Evolutionary conservation across 2,329 filamentous ascomycete species (phyloP), one percentile per base, ranked within the genome.

Genomic region (Apiospora marii): DNA sequence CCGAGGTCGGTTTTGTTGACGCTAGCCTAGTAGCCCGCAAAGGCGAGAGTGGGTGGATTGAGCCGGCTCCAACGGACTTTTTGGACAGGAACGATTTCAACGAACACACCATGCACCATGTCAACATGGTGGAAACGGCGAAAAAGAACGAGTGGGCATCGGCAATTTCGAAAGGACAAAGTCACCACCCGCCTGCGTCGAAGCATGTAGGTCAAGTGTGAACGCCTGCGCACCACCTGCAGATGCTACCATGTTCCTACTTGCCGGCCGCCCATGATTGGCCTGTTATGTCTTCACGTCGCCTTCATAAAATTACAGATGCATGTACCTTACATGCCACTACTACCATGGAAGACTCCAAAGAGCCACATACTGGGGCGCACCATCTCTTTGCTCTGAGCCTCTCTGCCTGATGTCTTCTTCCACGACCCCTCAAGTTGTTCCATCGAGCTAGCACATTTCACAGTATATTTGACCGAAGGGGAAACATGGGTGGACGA

Each of bases 321-420:
- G 34, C 58, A 64, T 64, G 58, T 64, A 64, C 58, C 58, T 64
- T 64, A 37, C 58, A 64, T 64, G n/a, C 22, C 53, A 22, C 30
- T 61, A 61, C 30, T 19, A 61, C 27, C 27, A 58, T 53, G 10
- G 2, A 14, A 41, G 7, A 41, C 37, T 41, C 44, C 46, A 49
- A 16, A 34, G 51, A 58, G 51, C 51, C 3, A 6, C 24, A 24
- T 10, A 14, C 27, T 34, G 30, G 34, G 53, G 3, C 5, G 24
- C 49, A 14, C 24, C 49, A 53, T 37, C 30, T 34, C 51, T 19
- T 14, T 58, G 24, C 37, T 41, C 37, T 22, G 51, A 34, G 51
- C 30, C 51, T 19, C 14, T 30, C 16, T 22, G 19, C 53, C 27
- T n/a, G n/a, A n/a, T n/a, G n/a, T 30, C 27, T 19, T 61, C 53